phyloP scores from a whole-genome alignment of 345 rosid species.

The Populus simonii region DNA sequence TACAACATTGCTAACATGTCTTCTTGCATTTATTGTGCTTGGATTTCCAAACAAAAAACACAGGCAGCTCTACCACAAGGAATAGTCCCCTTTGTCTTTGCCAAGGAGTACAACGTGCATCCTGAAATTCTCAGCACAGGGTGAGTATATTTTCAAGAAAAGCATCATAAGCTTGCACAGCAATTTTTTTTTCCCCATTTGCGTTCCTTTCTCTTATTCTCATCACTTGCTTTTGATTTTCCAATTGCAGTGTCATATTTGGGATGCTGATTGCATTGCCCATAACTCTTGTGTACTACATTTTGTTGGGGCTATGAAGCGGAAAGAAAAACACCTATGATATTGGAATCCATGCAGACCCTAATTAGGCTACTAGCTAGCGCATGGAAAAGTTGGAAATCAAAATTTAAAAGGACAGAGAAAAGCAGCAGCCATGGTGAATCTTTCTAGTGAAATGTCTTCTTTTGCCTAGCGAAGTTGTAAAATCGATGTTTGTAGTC shows the following conservation, averaged over 20 bases:
- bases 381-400: conserved; percentile 6
- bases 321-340: not conserved
- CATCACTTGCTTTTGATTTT: conserved; percentile 6
- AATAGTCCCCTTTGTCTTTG: conserved; percentile 81
- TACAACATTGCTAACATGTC: conserved; percentile 18
- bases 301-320: conserved; percentile 66
- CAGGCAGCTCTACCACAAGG: conserved; percentile 88
- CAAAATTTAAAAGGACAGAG: conserved; percentile 6
- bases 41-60: conserved; percentile 19
- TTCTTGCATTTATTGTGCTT: conserved; percentile 12
- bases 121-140: conserved; percentile 79
- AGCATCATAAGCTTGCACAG: not conserved
- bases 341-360: conserved; percentile 6
- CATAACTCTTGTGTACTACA: conserved; percentile 89
- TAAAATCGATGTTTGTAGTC: conserved; percentile 40
- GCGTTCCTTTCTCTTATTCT: not conserved
- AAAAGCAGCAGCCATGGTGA: not conserved
- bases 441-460: conserved; percentile 20
- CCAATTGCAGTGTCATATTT: conserved; percentile 74
- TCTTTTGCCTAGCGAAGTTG: conserved; percentile 26
- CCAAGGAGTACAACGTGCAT: conserved; percentile 77
- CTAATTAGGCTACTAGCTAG: not conserved
- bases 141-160: conserved; percentile 29
- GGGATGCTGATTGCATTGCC: conserved; percentile 98
- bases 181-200: not conserved